Evolutionary conservation across 1,139 yeast species (phyloP).

Genomic region (Hyphopichia burtonii): DNA sequence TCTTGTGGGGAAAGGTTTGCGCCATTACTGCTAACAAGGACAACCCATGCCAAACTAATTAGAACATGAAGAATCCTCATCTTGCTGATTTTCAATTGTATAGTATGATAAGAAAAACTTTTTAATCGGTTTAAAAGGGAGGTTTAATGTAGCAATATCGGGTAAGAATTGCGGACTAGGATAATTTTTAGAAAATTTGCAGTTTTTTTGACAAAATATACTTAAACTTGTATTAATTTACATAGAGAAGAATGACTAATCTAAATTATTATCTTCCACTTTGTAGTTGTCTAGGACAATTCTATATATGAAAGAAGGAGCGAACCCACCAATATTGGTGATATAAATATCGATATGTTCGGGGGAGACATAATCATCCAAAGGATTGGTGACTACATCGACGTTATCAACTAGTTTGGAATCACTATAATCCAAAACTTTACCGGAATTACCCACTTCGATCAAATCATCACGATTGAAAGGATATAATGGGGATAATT

Average conservation of each 20-base stretch:
- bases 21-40: background rate
- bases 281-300: constrained; percentile 92
- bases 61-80: no score
- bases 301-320: constrained; percentile 94
- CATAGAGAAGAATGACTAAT: constrained; percentile 13
- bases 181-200: no score
- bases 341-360: constrained; percentile 92
- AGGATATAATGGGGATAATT: constrained; percentile 91
- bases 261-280: constrained; percentile 72
- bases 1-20: constrained; percentile 1
- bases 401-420: constrained; percentile 64
- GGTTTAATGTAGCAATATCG: no score
- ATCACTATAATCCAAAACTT: constrained; percentile 72
- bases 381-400: constrained; percentile 83
- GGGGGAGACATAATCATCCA: constrained; percentile 89
- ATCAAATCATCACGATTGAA: constrained; percentile 84
- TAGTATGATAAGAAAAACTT: no score
- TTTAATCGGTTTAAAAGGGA: no score
- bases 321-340: constrained; percentile 93
- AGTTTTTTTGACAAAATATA: no score
- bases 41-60: background rate
- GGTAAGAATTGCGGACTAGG: no score
- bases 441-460: constrained; percentile 92
- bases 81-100: no score
- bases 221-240: no score